Percentiles rank a stretch among this genome's conserved stretches.
Conservation (phyloP, 495 filamentous ascomycete genomes). For the Penicillium crystallinum region DNA sequence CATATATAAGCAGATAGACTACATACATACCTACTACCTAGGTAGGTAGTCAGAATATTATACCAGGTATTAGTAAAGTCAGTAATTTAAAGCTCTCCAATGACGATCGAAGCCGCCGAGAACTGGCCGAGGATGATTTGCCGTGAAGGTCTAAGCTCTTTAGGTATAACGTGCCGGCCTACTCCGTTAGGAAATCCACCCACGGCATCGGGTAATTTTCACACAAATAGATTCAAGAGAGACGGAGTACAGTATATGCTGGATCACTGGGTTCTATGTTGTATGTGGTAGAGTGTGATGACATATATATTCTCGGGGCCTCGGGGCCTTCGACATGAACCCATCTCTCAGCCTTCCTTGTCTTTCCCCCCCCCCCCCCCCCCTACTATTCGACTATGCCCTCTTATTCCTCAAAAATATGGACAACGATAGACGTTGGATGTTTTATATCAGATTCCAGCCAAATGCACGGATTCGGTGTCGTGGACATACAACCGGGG, state of each 20-base stretch:
- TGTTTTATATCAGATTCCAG: slow-evolving; percentile 5
- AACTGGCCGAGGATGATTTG: slow-evolving; percentile 26
- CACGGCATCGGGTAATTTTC: not conserved
- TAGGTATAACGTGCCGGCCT: slow-evolving; percentile 21
- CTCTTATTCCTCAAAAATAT: no score
- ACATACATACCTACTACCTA: no score
- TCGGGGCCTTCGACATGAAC: no score
- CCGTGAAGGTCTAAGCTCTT: slow-evolving; percentile 17
- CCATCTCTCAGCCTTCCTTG: no score
- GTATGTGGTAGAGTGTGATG: no score
- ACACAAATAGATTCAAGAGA: not conserved
- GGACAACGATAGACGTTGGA: not conserved
- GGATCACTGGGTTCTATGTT: no score
- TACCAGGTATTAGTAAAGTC: not conserved
- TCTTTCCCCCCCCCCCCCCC: no score
- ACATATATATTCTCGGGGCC: no score
- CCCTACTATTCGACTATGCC: no score
- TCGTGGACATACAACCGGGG: not conserved
- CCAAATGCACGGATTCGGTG: not conserved
- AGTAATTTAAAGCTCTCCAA: slow-evolving; percentile 28
- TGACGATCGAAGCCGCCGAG: slow-evolving; percentile 21
- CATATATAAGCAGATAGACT: no score
- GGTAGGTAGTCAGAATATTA: no score
- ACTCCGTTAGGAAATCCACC: slow-evolving; percentile 1
- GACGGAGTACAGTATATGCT: no score